Evolutionary conservation across 106 monocot genomes (phyloP).

Genomic region (Acanthochlamys bracteata): DNA sequence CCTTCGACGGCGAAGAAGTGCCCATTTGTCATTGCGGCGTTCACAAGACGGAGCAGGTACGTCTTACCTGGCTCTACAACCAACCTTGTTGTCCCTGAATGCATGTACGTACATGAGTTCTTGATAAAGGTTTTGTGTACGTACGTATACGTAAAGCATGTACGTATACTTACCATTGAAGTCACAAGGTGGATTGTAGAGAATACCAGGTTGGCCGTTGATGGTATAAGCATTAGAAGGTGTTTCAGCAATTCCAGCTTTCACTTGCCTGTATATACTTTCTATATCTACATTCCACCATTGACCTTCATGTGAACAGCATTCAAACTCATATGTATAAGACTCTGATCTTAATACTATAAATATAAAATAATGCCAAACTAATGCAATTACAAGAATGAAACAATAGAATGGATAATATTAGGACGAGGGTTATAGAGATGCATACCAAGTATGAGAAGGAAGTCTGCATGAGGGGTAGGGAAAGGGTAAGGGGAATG

Average conservation of each 20-base stretch:
- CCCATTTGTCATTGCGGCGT: conserved; percentile 35
- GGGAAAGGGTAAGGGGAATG: conserved; percentile 26
- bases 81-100: conserved; percentile 18
- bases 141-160: too few species aligned
- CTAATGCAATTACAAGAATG: too few species aligned
- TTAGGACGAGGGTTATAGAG: too few species aligned
- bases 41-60: conserved; percentile 52
- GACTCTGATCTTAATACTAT: neutral
- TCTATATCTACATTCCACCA: conserved; percentile 43
- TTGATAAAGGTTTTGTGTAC: too few species aligned
- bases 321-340: neutral
- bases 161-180: too few species aligned
- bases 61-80: conserved; percentile 34
- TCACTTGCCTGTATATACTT: neutral
- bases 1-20: conserved; percentile 46
- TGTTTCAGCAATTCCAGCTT: too few species aligned
- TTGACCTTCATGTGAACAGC: conserved; percentile 42
- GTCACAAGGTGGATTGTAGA: conserved; percentile 1
- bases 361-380: too few species aligned
- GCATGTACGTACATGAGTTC: too few species aligned
- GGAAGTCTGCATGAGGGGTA: conserved; percentile 33
- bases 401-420: too few species aligned
- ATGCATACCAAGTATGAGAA: conserved; percentile 47
- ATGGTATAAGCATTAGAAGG: conserved; percentile 9
- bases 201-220: conserved; percentile 7